phyloP scores from a whole-genome alignment of 2,329 filamentous ascomycete species.

The Xenoacremonium recifei region DNA sequence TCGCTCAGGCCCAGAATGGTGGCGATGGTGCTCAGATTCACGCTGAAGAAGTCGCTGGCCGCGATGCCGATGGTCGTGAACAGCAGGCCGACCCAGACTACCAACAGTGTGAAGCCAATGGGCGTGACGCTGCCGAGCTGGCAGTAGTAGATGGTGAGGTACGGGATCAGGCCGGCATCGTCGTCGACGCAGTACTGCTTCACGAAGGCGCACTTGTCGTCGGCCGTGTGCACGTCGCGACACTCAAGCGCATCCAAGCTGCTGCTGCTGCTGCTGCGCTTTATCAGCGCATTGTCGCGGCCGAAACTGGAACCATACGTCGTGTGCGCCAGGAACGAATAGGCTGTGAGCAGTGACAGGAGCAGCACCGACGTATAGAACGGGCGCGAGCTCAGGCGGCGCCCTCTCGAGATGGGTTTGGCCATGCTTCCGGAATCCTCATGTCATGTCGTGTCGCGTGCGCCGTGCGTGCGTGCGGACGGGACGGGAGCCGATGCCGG shows the following conservation, averaged over 20 bases:
- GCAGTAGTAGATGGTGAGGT: slow-evolving; percentile 92
- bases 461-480: no score
- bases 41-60: slow-evolving; percentile 96
- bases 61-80: slow-evolving; percentile 98
- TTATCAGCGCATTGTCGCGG: slow-evolving; percentile 17
- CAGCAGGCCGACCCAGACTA: slow-evolving; percentile 81
- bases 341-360: slow-evolving; percentile 44
- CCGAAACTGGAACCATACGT: slow-evolving; percentile 7
- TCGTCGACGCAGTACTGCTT: slow-evolving; percentile 80
- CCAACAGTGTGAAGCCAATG: slow-evolving; percentile 74
- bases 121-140: slow-evolving; percentile 64
- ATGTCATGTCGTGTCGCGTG: no score
- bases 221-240: slow-evolving; percentile 71
- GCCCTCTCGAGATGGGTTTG: slow-evolving; percentile 26
- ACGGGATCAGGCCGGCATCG: slow-evolving; percentile 85
- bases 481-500: no score
- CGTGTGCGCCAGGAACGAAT: slow-evolving; percentile 38
- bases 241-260: slow-evolving; percentile 55
- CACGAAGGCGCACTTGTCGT: slow-evolving; percentile 86
- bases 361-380: slow-evolving; percentile 48
- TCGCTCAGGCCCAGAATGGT: slow-evolving; percentile 89
- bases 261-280: slow-evolving; percentile 20
- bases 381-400: slow-evolving; percentile 44
- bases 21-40: slow-evolving; percentile 93
- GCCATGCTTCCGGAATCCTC: slow-evolving; percentile 17